Evolutionary conservation across 169 alveolate species (phyloP).

Genomic region (Plasmodium yoelii): DNA sequence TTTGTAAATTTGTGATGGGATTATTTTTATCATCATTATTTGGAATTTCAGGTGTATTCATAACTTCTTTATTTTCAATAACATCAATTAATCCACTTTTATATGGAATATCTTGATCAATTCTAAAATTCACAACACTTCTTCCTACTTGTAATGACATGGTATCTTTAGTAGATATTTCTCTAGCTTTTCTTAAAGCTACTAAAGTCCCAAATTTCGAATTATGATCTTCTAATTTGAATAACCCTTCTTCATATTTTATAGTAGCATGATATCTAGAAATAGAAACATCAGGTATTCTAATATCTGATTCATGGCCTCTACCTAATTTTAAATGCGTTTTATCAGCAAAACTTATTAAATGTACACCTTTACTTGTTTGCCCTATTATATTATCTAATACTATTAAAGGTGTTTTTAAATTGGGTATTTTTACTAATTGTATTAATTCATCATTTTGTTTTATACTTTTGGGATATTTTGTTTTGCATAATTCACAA

Average conservation of each 20-base stretch:
- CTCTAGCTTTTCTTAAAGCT: slow-evolving; percentile 87
- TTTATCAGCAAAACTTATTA: slow-evolving; percentile 86
- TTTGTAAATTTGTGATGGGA: background rate
- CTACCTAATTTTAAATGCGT: slow-evolving; percentile 94
- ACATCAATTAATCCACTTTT: slow-evolving; percentile 64
- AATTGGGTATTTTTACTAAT: slow-evolving; percentile 87
- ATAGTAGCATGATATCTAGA: slow-evolving; percentile 97
- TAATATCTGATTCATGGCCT: slow-evolving; percentile 98
- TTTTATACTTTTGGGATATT: slow-evolving; percentile 85
- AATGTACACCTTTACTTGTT: slow-evolving; percentile 86
- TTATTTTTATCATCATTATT: slow-evolving; percentile 63
- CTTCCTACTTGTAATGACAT: slow-evolving; percentile 87
- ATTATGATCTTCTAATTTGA: slow-evolving; percentile 95
- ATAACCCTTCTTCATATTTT: slow-evolving; percentile 90
- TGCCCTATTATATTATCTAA: slow-evolving; percentile 90
- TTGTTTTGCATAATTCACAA: slow-evolving; percentile 90
- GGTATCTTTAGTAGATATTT: slow-evolving; percentile 76
- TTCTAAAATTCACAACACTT: slow-evolving; percentile 80
- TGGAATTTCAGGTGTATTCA: slow-evolving; percentile 31
- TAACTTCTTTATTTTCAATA: slow-evolving; percentile 72
- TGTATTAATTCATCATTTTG: slow-evolving; percentile 85
- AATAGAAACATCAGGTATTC: slow-evolving; percentile 98
- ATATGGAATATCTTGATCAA: slow-evolving; percentile 77
- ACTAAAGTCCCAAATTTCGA: slow-evolving; percentile 99
- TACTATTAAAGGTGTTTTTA: slow-evolving; percentile 91